Evolutionary conservation across 2,329 filamentous ascomycete species (phyloP).

Genomic region (Torrubiella hemipterigena): DNA sequence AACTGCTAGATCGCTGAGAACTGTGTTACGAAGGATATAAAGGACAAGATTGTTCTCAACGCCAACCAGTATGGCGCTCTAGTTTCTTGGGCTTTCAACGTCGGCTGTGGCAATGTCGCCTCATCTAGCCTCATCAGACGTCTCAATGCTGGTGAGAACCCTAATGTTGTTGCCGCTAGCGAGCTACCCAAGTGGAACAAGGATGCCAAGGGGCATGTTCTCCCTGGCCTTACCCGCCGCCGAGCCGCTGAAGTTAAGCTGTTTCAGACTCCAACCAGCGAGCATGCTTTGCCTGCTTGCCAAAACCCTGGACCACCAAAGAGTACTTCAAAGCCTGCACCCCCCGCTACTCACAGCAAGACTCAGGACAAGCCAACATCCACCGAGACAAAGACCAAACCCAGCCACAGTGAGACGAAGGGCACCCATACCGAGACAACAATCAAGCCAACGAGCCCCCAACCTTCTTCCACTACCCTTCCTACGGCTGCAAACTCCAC

Average conservation of each 20-base stretch:
- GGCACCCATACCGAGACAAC: no score
- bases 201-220: conserved; percentile 19
- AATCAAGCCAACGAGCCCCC: no score
- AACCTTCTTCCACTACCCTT: no score
- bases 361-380: no score
- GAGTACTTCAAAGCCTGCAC: no score
- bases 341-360: no score
- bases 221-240: conserved; percentile 23
- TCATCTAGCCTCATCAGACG: conserved; percentile 24
- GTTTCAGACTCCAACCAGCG: conserved; percentile 9
- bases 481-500: no score
- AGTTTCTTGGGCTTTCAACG: conserved; percentile 32
- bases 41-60: conserved; percentile 23
- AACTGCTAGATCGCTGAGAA: background rate
- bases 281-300: conserved; percentile 9
- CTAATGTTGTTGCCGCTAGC: conserved; percentile 22
- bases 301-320: no score
- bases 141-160: conserved; percentile 26
- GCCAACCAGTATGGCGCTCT: conserved; percentile 35
- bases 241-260: conserved; percentile 27
- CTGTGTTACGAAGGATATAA: background rate
- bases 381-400: no score
- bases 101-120: conserved; percentile 23
- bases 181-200: conserved; percentile 32
- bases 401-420: no score